These are phyloP conservation scores for Bipolaris gigantea DNA, from an alignment of 2,329 filamentous ascomycete genomes.

Conservation along the genomic window DNA sequence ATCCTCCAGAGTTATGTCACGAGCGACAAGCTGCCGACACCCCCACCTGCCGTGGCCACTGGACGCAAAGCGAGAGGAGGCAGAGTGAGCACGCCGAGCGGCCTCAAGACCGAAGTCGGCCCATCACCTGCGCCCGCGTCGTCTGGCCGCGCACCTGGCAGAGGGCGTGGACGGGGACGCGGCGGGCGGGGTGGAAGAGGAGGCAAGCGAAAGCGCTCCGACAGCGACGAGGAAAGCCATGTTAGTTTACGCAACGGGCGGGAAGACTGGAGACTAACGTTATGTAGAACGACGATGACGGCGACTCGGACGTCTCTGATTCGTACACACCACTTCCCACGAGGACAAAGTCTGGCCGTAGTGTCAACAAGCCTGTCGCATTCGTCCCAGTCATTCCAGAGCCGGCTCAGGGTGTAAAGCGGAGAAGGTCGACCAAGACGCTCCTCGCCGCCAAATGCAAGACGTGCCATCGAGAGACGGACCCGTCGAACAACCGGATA, in stretches of 20 bases:
- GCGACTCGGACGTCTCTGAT: conserved; percentile 46
- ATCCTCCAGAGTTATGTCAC: conserved; percentile 51
- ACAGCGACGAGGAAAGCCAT: conserved; percentile 42
- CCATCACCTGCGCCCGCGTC: conserved; percentile 23
- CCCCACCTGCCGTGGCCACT: conserved; percentile 36
- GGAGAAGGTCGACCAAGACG: conserved; percentile 61
- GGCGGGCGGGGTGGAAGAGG: conserved; percentile 42
- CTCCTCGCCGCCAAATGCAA: conserved; percentile 64
- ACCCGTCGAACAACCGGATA: conserved; percentile 74
- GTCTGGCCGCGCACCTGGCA: conserved; percentile 40
- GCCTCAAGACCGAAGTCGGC: conserved; percentile 35
- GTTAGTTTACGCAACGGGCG: conserved; percentile 26
- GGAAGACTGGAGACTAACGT: conserved; percentile 18
- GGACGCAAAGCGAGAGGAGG: conserved; percentile 41
- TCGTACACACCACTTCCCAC: conserved; percentile 61
- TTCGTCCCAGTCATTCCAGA: conserved; percentile 61
- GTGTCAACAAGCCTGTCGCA: conserved; percentile 66
- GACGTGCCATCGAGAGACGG: conserved; percentile 71
- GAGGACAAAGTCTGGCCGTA: conserved; percentile 74
- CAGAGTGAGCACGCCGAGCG: conserved; percentile 37
- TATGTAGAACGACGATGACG: conserved; percentile 32
- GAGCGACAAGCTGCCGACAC: conserved; percentile 48
- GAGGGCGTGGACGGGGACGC: conserved; percentile 43
- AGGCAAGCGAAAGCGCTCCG: conserved; percentile 45
- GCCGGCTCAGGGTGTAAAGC: conserved; percentile 54